Evolutionary conservation across 352 stramenopile genomes (phyloP).

Genomic region (Phytophthora pini): DNA sequence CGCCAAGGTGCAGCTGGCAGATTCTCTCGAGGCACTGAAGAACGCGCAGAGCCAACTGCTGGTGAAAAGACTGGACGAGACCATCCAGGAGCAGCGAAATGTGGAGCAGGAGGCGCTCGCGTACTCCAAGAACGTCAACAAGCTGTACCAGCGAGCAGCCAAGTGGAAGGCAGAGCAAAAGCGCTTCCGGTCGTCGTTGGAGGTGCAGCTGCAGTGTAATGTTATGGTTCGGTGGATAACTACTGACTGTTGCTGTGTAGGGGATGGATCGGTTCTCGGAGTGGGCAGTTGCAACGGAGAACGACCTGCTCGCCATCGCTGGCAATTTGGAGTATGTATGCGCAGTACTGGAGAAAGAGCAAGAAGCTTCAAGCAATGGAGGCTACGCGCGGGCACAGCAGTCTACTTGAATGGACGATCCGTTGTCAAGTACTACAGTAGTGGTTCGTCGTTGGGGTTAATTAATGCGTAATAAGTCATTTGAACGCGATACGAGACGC

Average conservation of each 20-base stretch:
- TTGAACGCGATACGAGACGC: neutral
- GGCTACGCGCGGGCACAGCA: constrained; percentile 32
- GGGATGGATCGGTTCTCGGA: constrained; percentile 62
- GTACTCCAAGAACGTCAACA: constrained; percentile 70
- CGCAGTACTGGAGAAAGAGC: constrained; percentile 67
- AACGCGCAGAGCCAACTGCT: constrained; percentile 46
- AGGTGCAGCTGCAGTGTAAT: constrained; percentile 29
- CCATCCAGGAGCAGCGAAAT: constrained; percentile 57
- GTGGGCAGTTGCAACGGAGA: constrained; percentile 57
- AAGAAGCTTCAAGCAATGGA: constrained; percentile 28
- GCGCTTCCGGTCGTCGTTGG: constrained; percentile 53
- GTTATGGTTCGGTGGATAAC: neutral
- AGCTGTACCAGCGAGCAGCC: constrained; percentile 43
- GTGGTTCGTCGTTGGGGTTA: neutral
- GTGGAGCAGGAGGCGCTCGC: constrained; percentile 65
- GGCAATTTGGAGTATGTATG: constrained; percentile 78
- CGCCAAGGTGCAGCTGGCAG: constrained; percentile 39
- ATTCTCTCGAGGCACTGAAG: constrained; percentile 52
- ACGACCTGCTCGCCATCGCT: constrained; percentile 57
- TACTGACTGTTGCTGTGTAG: constrained; percentile 19
- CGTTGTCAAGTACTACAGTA: neutral
- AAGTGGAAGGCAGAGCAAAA: constrained; percentile 79
- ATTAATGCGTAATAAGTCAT: constrained; percentile 14
- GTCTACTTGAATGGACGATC: constrained; percentile 15
- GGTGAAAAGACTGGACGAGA: constrained; percentile 52